Conservation (phyloP, 768 basidiomycete species). For the Asterophora lycoperdoides region DNA sequence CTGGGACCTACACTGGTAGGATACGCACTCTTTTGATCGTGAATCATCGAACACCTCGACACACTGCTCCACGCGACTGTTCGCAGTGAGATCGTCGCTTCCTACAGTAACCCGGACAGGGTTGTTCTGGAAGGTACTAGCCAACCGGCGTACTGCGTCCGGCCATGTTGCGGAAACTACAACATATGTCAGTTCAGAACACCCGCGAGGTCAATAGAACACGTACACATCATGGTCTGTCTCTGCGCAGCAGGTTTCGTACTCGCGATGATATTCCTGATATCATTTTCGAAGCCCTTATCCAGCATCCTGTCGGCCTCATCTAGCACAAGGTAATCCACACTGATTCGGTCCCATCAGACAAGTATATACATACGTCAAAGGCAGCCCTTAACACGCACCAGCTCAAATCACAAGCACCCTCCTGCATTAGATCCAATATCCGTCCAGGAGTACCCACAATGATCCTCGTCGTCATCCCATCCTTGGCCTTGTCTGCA, state of each 20-base stretch:
- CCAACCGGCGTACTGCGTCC: slow-evolving; percentile 84
- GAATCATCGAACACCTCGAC: slow-evolving; percentile 90
- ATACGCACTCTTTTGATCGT: slow-evolving; percentile 78
- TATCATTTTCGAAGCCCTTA: slow-evolving; percentile 98
- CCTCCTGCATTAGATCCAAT: slow-evolving; percentile 87
- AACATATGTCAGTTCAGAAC: not conserved
- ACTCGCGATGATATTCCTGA: slow-evolving; percentile 79
- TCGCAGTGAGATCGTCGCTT: slow-evolving; percentile 91
- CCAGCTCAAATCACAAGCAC: slow-evolving; percentile 76
- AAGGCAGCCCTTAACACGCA: slow-evolving; percentile 30
- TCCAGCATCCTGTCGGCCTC: slow-evolving; percentile 99
- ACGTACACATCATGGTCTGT: slow-evolving; percentile 93
- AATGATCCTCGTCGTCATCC: slow-evolving; percentile 63
- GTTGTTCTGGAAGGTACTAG: slow-evolving; percentile 78
- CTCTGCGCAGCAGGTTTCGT: slow-evolving; percentile 65
- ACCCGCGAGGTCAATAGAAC: not conserved
- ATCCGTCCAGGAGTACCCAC: slow-evolving; percentile 96
- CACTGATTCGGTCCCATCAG: slow-evolving; percentile 38
- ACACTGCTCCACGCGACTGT: slow-evolving; percentile 86
- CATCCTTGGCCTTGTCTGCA: slow-evolving; percentile 43
- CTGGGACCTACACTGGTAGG: not conserved
- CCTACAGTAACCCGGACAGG: slow-evolving; percentile 93
- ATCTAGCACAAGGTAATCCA: slow-evolving; percentile 89
- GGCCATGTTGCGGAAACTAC: slow-evolving; percentile 99
- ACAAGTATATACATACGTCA: not conserved